These are phyloP conservation scores for Farysia itapuensis DNA, from an alignment of 1,284 basidiomycete genomes.

Conservation along the genomic window DNA sequence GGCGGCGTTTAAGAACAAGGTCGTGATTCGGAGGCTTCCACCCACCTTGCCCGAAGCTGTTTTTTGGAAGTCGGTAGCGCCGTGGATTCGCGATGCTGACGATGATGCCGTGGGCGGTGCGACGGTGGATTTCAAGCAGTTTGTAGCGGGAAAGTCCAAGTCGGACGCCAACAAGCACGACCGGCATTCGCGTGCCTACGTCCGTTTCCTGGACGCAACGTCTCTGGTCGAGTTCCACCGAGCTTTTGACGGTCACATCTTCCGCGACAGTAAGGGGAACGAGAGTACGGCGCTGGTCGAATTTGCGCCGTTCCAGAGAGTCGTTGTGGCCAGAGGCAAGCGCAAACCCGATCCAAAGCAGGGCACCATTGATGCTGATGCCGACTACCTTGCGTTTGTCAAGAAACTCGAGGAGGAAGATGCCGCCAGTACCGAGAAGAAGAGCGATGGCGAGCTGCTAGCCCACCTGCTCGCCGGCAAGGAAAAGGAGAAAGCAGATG, in stretches of 20 bases:
- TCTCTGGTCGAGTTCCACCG: conserved; percentile 74
- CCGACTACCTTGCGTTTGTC: conserved; percentile 31
- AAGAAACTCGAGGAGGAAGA: conserved; percentile 16
- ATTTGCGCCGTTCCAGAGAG: conserved; percentile 87
- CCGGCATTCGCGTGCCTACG: conserved; percentile 77
- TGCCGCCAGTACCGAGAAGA: conserved; percentile 9
- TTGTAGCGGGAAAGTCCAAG: conserved; percentile 46
- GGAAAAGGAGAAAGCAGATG: conserved; percentile 11
- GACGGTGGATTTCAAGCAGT: conserved; percentile 44
- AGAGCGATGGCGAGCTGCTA: conserved; percentile 40
- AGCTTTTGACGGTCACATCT: conserved; percentile 87
- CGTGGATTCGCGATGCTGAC: conserved; percentile 73
- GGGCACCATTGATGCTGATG: conserved; percentile 72
- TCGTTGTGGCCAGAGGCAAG: conserved; percentile 68
- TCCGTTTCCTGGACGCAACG: conserved; percentile 78
- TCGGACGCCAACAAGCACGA: conserved; percentile 34
- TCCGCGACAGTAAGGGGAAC: conserved; percentile 85
- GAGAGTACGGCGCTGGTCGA: conserved; percentile 87
- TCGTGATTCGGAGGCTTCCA: conserved; percentile 82
- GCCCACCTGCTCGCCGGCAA: conserved; percentile 9
- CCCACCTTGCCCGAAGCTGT: conserved; percentile 86
- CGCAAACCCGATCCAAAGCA: conserved; percentile 72
- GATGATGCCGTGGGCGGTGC: conserved; percentile 61
- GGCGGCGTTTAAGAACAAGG: conserved; percentile 69
- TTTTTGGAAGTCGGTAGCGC: conserved; percentile 86